A percentile compares a stretch with the other conserved stretches of the same genome.
These are phyloP conservation scores for Endothia cerciana DNA, from an alignment of 2,329 filamentous ascomycete genomes.

Conservation along the genomic window DNA sequence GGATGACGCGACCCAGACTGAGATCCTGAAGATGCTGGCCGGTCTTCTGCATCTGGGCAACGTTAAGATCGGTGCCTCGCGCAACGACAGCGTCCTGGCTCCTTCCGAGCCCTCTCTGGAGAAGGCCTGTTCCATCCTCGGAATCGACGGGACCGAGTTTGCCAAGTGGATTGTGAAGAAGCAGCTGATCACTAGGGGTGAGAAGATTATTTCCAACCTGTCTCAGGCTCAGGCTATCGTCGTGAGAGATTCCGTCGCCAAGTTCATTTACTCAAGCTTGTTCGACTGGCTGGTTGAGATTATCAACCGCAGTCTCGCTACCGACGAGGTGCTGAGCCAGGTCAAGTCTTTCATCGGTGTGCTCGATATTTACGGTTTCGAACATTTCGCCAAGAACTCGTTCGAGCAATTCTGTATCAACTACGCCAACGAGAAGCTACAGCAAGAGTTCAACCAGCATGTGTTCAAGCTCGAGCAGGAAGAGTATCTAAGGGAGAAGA, in stretches of 20 bases:
- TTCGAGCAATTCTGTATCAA: slow-evolving; percentile 99
- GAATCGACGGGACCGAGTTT: slow-evolving; percentile 84
- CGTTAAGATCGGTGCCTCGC: slow-evolving; percentile 89
- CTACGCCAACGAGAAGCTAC: slow-evolving; percentile 98
- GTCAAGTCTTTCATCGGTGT: slow-evolving; percentile 95
- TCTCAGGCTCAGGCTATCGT: slow-evolving; percentile 92
- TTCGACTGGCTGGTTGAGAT: slow-evolving; percentile 99
- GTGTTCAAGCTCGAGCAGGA: slow-evolving; percentile 99
- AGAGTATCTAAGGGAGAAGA: slow-evolving; percentile 93
- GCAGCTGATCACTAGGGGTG: slow-evolving; percentile 91
- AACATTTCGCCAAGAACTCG: slow-evolving; percentile 99
- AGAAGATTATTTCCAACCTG: slow-evolving; percentile 96
- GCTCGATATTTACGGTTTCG: slow-evolving; percentile 98
- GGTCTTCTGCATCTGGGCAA: slow-evolving; percentile 94
- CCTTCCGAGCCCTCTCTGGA: slow-evolving; percentile 80
- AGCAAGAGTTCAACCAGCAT: slow-evolving; percentile 99
- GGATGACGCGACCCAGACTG: slow-evolving; percentile 69
- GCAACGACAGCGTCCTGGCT: slow-evolving; percentile 83
- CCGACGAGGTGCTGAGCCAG: slow-evolving; percentile 80
- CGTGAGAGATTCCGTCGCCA: slow-evolving; percentile 95
- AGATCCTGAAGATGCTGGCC: slow-evolving; percentile 89
- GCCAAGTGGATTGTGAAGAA: slow-evolving; percentile 99
- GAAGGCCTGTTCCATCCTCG: slow-evolving; percentile 81
- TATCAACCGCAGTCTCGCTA: slow-evolving; percentile 89
- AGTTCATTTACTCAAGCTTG: slow-evolving; percentile 96